Base-by-base conservation (phyloP, 2,329 filamentous ascomycete species). In the Cladosporium austrohemisphaericum region DNA sequence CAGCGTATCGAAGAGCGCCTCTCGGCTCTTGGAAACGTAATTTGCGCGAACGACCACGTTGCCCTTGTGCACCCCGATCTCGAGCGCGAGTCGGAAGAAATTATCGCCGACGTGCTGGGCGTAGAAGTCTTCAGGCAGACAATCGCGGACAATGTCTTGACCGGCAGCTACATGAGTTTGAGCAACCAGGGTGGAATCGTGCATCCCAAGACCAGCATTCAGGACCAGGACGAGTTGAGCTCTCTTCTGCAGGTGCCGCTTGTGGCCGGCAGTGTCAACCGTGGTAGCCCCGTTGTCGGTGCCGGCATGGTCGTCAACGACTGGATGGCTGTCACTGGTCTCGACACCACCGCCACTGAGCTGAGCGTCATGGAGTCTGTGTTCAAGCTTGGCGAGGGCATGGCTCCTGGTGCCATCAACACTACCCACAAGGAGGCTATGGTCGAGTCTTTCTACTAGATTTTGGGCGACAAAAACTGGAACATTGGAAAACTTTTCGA, bases 71-170 rank as follows among this genome's bases (percentile, higher is more conserved):
- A 98, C 69, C 93, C 93, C 9, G 93, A 98, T 66, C 78, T 98
- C 53, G 93, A 97, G 78, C 86, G 92, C 55, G 93, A 98, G 76
- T 96, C 91, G 13, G 93, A 98, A 73, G 93, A 98, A 76, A 96
- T 98, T 40, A 91, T 98, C 66, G 89, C 93, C 62, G 93, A 98
- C 68, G 88, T 95, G 52, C 76, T 94, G 16, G 88, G 88, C 55
- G 88, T 94, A 51, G 88, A 94, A 70, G 88, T 93, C 9, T 94
- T 93, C 75, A 77, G 88, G 55, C 93, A 98, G 76, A 97, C 93
- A 38, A 86, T 98, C 53, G 90, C 92, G 63, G 91, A 96, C 72
- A 96, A 97, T 67, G 93, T 98, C 51, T 83, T 98, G 22, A 93
- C 94, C 29, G 93, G 93, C 53, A 90, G 85, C 43, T 98, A 98